These are phyloP conservation scores for Botrytis aclada DNA, from an alignment of 2,329 filamentous ascomycete species.

Conservation along the genomic window DNA sequence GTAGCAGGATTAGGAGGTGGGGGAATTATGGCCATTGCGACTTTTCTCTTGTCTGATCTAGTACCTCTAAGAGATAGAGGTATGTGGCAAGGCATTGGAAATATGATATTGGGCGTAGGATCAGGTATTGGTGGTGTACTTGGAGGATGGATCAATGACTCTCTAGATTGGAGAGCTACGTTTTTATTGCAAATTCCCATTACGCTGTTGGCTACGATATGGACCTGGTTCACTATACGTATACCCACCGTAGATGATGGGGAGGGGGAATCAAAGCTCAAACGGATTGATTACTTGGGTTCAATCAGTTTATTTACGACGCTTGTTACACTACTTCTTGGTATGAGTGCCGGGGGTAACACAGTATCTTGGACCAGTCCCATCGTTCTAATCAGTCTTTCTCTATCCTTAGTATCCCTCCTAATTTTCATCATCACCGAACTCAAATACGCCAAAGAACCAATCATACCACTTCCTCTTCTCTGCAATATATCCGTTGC, in stretches of 20 bases:
- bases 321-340: constrained; percentile 67
- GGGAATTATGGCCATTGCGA: constrained; percentile 53
- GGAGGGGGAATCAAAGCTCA: constrained; percentile 36
- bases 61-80: constrained; percentile 14
- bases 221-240: constrained; percentile 9
- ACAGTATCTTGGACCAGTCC: constrained; percentile 57
- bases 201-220: constrained; percentile 8
- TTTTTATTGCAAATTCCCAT: constrained; percentile 14
- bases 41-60: constrained; percentile 36
- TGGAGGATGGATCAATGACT: constrained; percentile 67
- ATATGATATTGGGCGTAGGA: constrained; percentile 70
- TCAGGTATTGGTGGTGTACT: constrained; percentile 66
- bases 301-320: constrained; percentile 62
- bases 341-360: constrained; percentile 62
- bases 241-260: constrained; percentile 9
- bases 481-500: constrained; percentile 65
- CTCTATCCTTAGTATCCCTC: constrained; percentile 42
- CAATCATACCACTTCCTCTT: constrained; percentile 56
- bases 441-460: constrained; percentile 46
- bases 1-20: constrained; percentile 60
- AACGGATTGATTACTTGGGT: constrained; percentile 68
- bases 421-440: constrained; percentile 54
- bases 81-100: constrained; percentile 70
- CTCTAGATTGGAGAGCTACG: constrained; percentile 62
- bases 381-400: constrained; percentile 45